Evolutionary conservation across 805 yeast genomes (phyloP), one percentile per base, ranked within the genome.

Genomic region (Hanseniaspora guilliermondii): DNA sequence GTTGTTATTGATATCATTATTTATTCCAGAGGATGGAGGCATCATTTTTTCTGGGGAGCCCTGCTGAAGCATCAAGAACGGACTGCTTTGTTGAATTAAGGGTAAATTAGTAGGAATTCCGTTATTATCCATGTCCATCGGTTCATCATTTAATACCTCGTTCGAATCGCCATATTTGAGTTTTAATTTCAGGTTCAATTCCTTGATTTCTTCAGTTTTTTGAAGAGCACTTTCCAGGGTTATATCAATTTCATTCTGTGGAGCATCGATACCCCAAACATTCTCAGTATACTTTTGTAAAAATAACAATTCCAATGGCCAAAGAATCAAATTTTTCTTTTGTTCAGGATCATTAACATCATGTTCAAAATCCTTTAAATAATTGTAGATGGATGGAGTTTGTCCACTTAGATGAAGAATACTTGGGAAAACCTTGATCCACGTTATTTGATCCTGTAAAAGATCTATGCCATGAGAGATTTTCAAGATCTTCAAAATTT

Each of bases 361-460:
- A n/a, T 24, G 27, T 12, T 33, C 17, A 16, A 19, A 16, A 2
- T 49, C 53, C 8, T 49, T 32, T 24, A 81, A 70, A 63, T 76
- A 84, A 24, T 73, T 71, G 12, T 87, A 71, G 2, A 85, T 74
- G 11, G 72, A 72, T 0, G 88, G 81, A 0, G 89, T 79, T 59
- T 79, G 75, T 22, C 83, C 85, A 64, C 82, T 83, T 58, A 83
- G 70, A 62, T 83, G 88, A 56, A 75, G 76, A 49, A 83, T 63
- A 58, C 83, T 79, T 2, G 93, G 93, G 3, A 82, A 73, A 14
- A 85, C 65, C 62, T 77, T 82, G 16, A 85, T 73, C 93, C 91
- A 85, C 40, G 70, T 65, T 17, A 72, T 59, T 21, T 66, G 65
- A 27, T 64, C 61, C 14, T 49, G 52, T 11, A 53, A 17, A 17